Evolutionary conservation across 2,329 filamentous ascomycete species (phyloP).

Genomic region (Ophiosphaerella narmari): DNA sequence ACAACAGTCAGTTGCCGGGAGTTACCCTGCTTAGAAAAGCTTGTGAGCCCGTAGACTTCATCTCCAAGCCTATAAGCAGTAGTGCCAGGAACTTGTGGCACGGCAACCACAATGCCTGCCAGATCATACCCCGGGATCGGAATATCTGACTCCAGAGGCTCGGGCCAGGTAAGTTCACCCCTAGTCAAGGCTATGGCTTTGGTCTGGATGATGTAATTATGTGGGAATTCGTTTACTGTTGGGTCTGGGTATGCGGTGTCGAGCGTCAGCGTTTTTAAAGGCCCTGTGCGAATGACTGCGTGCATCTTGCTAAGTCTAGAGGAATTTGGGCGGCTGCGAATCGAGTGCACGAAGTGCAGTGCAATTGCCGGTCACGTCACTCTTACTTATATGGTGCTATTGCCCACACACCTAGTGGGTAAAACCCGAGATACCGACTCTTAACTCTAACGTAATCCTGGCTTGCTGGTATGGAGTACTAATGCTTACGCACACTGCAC

Average conservation of each 20-base stretch:
- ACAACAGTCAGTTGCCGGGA: slow-evolving; percentile 46
- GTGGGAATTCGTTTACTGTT: slow-evolving; percentile 21
- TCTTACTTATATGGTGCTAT: no score
- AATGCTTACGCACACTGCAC: no score
- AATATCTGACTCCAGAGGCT: slow-evolving; percentile 27
- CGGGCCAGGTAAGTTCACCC: slow-evolving; percentile 52
- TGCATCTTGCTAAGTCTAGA: slow-evolving; percentile 12
- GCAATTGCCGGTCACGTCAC: no score
- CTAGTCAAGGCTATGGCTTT: slow-evolving; percentile 48
- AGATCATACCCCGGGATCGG: slow-evolving; percentile 51
- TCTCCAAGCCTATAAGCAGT: slow-evolving; percentile 46
- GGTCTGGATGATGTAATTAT: slow-evolving; percentile 47
- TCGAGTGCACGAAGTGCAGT: no score
- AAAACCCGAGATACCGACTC: no score
- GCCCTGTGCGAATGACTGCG: slow-evolving; percentile 22
- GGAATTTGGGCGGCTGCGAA: not conserved
- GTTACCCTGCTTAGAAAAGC: slow-evolving; percentile 40
- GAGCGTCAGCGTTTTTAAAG: slow-evolving; percentile 18
- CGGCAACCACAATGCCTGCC: slow-evolving; percentile 46
- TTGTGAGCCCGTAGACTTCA: slow-evolving; percentile 22
- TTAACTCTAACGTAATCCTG: no score
- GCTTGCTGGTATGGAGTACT: no score
- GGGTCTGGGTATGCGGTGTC: slow-evolving; percentile 20
- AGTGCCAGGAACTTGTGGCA: slow-evolving; percentile 31
- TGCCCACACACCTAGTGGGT: no score